Evolutionary conservation across 768 basidiomycete genomes (phyloP), one percentile per base, ranked within the genome.

Genomic region (Termitomyces sp.): DNA sequence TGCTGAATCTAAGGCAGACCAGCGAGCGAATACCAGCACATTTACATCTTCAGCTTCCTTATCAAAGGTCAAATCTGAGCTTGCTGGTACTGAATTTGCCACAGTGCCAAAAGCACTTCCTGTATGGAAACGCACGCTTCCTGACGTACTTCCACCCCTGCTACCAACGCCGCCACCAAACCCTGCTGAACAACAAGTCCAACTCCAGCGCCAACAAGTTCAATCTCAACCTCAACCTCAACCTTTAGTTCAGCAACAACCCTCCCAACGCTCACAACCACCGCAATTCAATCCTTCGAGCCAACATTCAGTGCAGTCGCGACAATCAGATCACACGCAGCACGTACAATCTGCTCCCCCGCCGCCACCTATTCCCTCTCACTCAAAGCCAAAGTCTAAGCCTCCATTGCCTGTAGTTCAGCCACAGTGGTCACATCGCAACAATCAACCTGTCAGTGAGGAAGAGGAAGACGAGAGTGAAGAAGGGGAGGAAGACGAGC

Each of bases 111-210:
- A 56, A 45, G 35, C 49, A 50, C 67, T 73, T 10, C 78, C 80
- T 3, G 60, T 73, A 12, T 79, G 77, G 78, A 76, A 76, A 63
- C 75, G 75, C 27, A 68, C 71, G 1, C 56, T 62, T 29, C 61
- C 60, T 29, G 63, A 65, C 47, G 55, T 63, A 6, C 63, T 63
- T 22, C 63, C 66, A 18, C 68, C 70, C 7, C 64, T 64, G 15
- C 61, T 66, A 25, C 67, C 63, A 13, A 62, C 53, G 32, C 67
- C 56, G 35, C 68, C 56, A 36, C 63, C 56, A 33, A 63, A 55
- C 42, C 36, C 51, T 16, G 35, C 53, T n/a, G 54, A 53, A 3
- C 60, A 61, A 29, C 56, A 51, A 25, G 49, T 56, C 16, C 57
- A 58, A 9, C 38, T 58, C 18, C 29, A 48, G 50, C 48, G 13